Evolutionary conservation across 768 basidiomycete species (phyloP), one percentile per base, ranked within the genome.

Genomic region (Butyriboletus loyo): DNA sequence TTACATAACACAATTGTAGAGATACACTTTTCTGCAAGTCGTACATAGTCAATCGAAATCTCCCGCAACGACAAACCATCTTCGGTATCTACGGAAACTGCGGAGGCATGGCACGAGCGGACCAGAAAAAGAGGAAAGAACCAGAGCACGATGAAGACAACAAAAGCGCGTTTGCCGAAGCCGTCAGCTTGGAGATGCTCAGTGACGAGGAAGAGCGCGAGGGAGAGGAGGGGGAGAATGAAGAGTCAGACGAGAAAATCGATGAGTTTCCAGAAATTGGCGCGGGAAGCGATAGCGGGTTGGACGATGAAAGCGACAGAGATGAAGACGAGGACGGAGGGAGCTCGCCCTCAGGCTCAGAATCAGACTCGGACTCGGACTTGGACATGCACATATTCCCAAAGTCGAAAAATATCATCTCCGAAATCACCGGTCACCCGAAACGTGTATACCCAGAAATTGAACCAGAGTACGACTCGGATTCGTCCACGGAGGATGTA

Each of bases 401-500:
- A 24, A 81, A 79, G 67, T 71, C 84, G 39, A 87, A 85, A 69
- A 83, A 79, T 25, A 70, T 92, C 34, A 76, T 85, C 49, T 93
- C 91, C 36, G 75, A 84, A 52, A 86, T 94, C 57, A 95, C 93
- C 53, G 87, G 90, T n/a, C 83, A 85, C 56, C 84, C 78, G 52
- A 93, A 91, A 76, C 80, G 78, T 54, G 83, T 92, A 35, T 93
- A 89, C 66, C 90, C 90, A 40, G 87, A 89, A 62, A 94, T 94
- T 65, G 91, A 92, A 58, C 87, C 92, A 10, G 85, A 89, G 52
- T 95, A 95, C 65, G 91, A 92, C 64, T 91, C 88, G 3, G 92
- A 95, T 70, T 92, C 89, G 7, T 92, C 89, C 5, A 94, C 89
- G 2, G 92, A 95, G 78, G 90, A 95, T 57, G 92, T 92, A 66